These are phyloP conservation scores for Fragosphaeria purpurea DNA, from an alignment of 2,329 filamentous ascomycete species.

Conservation along the genomic window DNA sequence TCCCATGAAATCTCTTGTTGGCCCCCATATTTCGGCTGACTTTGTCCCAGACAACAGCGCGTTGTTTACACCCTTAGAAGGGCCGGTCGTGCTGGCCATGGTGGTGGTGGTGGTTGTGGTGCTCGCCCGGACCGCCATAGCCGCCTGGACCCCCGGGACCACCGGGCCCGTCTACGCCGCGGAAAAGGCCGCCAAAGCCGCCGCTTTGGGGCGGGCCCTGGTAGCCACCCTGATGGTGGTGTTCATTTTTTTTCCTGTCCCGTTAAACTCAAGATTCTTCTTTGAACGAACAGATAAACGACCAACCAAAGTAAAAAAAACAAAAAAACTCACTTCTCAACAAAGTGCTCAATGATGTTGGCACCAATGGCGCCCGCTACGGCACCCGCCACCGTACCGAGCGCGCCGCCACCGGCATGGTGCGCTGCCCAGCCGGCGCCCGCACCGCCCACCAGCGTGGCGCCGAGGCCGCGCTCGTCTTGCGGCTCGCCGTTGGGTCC, in stretches of 20 bases:
- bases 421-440: conserved; percentile 45
- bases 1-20: too few species aligned
- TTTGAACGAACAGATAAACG: neutral
- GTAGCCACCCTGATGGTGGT: neutral
- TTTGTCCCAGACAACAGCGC: too few species aligned
- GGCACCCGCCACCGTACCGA: conserved; percentile 40
- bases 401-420: conserved; percentile 40
- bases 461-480: conserved; percentile 46
- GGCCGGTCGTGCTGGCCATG: too few species aligned
- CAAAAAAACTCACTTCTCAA: conserved; percentile 8
- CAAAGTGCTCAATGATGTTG: conserved; percentile 35
- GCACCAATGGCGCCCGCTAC: conserved; percentile 46
- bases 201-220: neutral
- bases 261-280: conserved; percentile 1
- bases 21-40: too few species aligned
- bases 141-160: conserved; percentile 1
- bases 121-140: neutral
- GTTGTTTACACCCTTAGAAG: too few species aligned
- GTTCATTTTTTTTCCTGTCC: conserved; percentile 1
- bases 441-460: conserved; percentile 41
- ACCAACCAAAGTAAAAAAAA: neutral
- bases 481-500: conserved; percentile 18
- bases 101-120: neutral
- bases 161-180: neutral
- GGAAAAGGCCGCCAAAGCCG: neutral